Conservation (phyloP, 2,329 filamentous ascomycete species). For the Aspergillus jensenii region DNA sequence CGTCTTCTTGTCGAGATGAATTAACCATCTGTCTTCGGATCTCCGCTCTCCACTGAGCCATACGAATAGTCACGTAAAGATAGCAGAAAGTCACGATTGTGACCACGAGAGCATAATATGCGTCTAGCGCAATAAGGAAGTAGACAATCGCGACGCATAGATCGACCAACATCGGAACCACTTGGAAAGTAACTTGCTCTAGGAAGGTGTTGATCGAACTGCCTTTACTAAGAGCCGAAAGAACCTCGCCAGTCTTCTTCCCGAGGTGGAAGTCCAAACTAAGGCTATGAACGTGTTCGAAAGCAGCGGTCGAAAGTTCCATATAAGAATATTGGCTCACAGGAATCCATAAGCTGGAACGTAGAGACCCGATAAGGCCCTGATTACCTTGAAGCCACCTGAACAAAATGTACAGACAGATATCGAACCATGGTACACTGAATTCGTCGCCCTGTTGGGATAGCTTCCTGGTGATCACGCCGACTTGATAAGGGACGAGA, state of each 20-base stretch:
- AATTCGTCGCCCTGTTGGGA: slow-evolving; percentile 55
- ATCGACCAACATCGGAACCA: slow-evolving; percentile 92
- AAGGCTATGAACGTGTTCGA: slow-evolving; percentile 93
- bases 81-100: slow-evolving; percentile 93
- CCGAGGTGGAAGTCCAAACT: slow-evolving; percentile 95
- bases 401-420: slow-evolving; percentile 73
- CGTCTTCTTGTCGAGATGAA: slow-evolving; percentile 89
- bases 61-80: slow-evolving; percentile 91
- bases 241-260: slow-evolving; percentile 93
- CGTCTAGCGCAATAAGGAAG: slow-evolving; percentile 76
- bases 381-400: slow-evolving; percentile 85
- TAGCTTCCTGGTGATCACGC: slow-evolving; percentile 74
- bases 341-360: slow-evolving; percentile 89
- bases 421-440: slow-evolving; percentile 69
- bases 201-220: slow-evolving; percentile 95
- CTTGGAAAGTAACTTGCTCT: slow-evolving; percentile 93
- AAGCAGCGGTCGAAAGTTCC: slow-evolving; percentile 88
- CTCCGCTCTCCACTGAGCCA: slow-evolving; percentile 90
- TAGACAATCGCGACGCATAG: slow-evolving; percentile 80
- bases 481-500: slow-evolving; percentile 78
- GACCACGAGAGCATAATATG: slow-evolving; percentile 86
- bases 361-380: slow-evolving; percentile 77
- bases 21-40: slow-evolving; percentile 94
- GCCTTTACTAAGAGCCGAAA: slow-evolving; percentile 94
- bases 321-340: slow-evolving; percentile 97